These are phyloP conservation scores for Phytophthora ohioensis DNA, from an alignment of 352 stramenopile genomes.

Conservation along the genomic window DNA sequence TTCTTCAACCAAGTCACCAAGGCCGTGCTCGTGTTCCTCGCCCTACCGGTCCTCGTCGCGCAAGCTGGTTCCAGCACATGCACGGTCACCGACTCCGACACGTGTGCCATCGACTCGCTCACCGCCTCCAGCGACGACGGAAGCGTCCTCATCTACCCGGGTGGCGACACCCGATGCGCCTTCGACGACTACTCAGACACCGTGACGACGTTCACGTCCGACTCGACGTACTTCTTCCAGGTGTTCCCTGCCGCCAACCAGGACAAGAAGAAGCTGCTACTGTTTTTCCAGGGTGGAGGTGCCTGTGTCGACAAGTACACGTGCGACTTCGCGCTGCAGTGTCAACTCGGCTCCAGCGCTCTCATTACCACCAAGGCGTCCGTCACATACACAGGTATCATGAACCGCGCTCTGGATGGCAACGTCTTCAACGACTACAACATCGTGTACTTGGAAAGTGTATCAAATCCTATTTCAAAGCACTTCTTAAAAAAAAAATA, in stretches of 20 bases:
- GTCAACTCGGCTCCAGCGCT: slow-evolving; percentile 36
- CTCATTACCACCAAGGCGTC: slow-evolving; percentile 53
- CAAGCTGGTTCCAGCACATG: slow-evolving; percentile 9
- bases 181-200: slow-evolving; percentile 49
- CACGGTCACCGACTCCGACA: slow-evolving; percentile 25
- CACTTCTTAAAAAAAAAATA: too few relatives aligned
- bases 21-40: slow-evolving; percentile 1
- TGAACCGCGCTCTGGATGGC: slow-evolving; percentile 52
- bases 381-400: slow-evolving; percentile 51
- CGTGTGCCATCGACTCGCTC: slow-evolving; percentile 36
- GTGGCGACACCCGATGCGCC: slow-evolving; percentile 9
- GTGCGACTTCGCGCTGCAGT: slow-evolving; percentile 65
- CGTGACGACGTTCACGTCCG: slow-evolving; percentile 39
- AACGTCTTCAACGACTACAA: slow-evolving; percentile 76
- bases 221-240: slow-evolving; percentile 64
- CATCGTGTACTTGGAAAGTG: slow-evolving; percentile 51
- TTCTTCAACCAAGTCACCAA: slow-evolving; percentile 8
- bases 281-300: slow-evolving; percentile 68
- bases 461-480: too few relatives aligned
- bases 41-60: not conserved
- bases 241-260: slow-evolving; percentile 49
- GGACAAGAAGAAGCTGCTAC: slow-evolving; percentile 59
- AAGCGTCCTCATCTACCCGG: not conserved
- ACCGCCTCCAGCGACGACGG: slow-evolving; percentile 16
- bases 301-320: slow-evolving; percentile 63